Conservation (phyloP, 805 yeast species). For the Kuraishia piskuri region DNA sequence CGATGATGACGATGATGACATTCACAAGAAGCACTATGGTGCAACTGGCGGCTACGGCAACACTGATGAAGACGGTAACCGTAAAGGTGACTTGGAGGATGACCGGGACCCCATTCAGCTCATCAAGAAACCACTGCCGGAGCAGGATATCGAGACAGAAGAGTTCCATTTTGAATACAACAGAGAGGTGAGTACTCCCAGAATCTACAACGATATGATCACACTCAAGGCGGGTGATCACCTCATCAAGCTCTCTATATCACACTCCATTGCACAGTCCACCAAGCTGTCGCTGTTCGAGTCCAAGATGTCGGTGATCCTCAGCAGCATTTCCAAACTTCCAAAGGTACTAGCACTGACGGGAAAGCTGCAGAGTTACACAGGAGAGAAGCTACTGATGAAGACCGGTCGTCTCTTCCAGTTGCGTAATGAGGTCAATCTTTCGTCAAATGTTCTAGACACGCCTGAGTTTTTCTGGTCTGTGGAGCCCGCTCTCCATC, state of each 20-base stretch:
- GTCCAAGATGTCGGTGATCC: conserved; percentile 76
- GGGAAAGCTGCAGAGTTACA: conserved; percentile 72
- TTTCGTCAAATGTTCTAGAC: conserved; percentile 84
- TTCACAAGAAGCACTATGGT: conserved; percentile 11
- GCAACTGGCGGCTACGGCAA: neutral
- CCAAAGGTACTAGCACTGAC: conserved; percentile 88
- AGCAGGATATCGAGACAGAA: conserved; percentile 89
- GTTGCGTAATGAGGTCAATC: conserved; percentile 85
- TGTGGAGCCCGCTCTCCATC: conserved; percentile 89
- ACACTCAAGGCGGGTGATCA: conserved; percentile 88
- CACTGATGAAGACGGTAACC: conserved; percentile 3
- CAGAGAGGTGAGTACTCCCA: conserved; percentile 35
- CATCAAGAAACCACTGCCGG: conserved; percentile 67
- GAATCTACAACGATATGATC: conserved; percentile 91
- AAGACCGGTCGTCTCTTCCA: conserved; percentile 89
- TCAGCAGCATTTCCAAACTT: conserved; percentile 77
- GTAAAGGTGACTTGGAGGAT: conserved; percentile 5
- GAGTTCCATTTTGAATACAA: conserved; percentile 70
- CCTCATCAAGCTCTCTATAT: conserved; percentile 82
- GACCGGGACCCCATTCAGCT: conserved; percentile 17
- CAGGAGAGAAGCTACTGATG: conserved; percentile 73
- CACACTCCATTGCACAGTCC: conserved; percentile 95
- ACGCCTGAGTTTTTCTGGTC: conserved; percentile 98
- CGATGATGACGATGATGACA: conserved; percentile 1
- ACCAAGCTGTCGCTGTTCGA: conserved; percentile 89